These are phyloP conservation scores for Pezicula radicicola DNA, from an alignment of 2,329 filamentous ascomycete genomes.

Conservation along the genomic window DNA sequence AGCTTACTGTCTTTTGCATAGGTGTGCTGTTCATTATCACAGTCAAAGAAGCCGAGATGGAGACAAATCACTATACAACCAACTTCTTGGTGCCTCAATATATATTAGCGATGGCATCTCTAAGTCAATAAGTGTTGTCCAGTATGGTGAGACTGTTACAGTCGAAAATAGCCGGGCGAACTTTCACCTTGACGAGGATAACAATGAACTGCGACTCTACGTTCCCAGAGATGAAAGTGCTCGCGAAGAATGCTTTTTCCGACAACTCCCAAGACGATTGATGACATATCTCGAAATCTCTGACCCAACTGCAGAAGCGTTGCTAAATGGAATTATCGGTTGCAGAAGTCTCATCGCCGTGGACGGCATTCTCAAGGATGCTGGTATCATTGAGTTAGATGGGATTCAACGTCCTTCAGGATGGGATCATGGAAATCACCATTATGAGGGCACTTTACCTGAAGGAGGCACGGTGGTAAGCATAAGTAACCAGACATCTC, in stretches of 20 bases:
- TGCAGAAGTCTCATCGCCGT: conserved; percentile 4
- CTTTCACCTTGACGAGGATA: conserved; percentile 1
- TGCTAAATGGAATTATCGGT: conserved; percentile 4
- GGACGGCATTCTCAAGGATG: conserved; percentile 4
- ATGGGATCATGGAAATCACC: not conserved
- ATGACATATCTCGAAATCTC: conserved; percentile 2
- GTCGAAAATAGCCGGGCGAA: conserved; percentile 1
- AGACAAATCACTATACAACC: not conserved
- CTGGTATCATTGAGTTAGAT: conserved; percentile 3
- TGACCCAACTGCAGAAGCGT: not conserved
- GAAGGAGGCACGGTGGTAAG: not conserved
- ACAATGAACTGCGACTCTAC: conserved; percentile 1
- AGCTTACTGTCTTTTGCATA: too few relatives aligned
- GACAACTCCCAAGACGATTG: conserved; percentile 3
- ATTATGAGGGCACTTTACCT: not conserved
- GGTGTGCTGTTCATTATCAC: not conserved
- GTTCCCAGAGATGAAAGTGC: conserved; percentile 2
- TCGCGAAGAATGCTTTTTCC: conserved; percentile 1
- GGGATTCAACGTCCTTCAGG: not conserved
- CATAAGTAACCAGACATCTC: not conserved
- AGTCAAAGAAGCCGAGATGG: not conserved
- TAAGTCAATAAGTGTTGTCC: conserved; percentile 4
- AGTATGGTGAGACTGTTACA: conserved; percentile 1
- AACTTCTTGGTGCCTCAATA: not conserved
- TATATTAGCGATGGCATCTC: conserved; percentile 1